These are phyloP conservation scores for Protostelium mycophagum DNA, from an alignment of 78 protist species.

Conservation along the genomic window DNA sequence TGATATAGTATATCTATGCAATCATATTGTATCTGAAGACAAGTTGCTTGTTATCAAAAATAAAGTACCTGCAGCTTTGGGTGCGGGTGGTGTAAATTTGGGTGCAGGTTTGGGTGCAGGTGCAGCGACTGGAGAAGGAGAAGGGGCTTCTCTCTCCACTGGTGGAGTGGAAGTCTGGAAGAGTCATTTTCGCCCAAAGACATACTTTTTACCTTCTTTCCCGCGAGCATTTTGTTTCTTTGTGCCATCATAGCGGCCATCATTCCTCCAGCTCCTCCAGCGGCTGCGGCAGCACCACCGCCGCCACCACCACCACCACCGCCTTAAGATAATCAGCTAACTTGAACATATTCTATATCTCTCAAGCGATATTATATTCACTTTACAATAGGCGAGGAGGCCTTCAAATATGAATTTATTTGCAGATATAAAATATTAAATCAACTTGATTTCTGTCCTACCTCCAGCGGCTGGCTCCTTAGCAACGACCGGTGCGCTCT, in stretches of 20 bases:
- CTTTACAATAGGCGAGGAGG: too few species aligned
- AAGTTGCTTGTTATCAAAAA: too few species aligned
- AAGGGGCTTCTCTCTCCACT: neutral
- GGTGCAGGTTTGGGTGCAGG: slow-evolving; percentile 15
- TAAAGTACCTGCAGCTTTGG: slow-evolving; percentile 37
- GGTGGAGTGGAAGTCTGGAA: neutral
- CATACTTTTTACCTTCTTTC: neutral
- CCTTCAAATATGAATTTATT: too few species aligned
- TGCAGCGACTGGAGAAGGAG: neutral
- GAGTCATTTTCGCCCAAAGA: slow-evolving; percentile 10
- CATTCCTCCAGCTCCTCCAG: slow-evolving; percentile 60
- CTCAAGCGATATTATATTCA: too few species aligned
- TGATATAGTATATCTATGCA: too few species aligned
- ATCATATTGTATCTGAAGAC: too few species aligned
- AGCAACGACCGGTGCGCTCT: slow-evolving; percentile 7
- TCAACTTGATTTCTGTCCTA: too few species aligned
- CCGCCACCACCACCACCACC: neutral
- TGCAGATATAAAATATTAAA: too few species aligned
- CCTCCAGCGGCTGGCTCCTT: neutral
- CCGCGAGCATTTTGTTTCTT: slow-evolving; percentile 32
- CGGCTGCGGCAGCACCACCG: too few species aligned
- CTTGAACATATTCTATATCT: too few species aligned
- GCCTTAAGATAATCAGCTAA: too few species aligned
- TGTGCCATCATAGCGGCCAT: slow-evolving; percentile 61
- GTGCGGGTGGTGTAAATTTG: neutral